phyloP scores from a whole-genome alignment of 805 yeast genomes.

The Candida pini region DNA sequence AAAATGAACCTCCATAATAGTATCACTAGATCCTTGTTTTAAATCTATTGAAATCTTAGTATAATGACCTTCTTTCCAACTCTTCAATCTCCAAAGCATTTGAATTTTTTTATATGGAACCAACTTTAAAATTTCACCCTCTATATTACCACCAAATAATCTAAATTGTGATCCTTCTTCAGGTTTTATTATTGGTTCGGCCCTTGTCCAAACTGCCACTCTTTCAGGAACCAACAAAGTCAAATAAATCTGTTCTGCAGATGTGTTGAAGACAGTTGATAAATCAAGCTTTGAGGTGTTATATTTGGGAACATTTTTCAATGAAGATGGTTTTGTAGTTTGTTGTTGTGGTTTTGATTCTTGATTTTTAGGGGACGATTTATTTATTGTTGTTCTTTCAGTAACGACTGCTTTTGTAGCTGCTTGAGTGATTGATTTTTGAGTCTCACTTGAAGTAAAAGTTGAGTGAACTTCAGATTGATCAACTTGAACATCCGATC shows the following conservation, averaged over 20 bases:
- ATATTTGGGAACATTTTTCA: conserved; percentile 48
- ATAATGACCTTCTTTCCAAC: conserved; percentile 83
- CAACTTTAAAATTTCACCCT: conserved; percentile 61
- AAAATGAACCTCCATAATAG: conserved; percentile 72
- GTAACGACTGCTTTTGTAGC: conserved; percentile 21
- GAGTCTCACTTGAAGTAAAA: conserved; percentile 34
- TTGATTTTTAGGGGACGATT: no score
- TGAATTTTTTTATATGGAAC: conserved; percentile 54
- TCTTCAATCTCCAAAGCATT: conserved; percentile 80
- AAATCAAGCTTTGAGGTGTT: conserved; percentile 77
- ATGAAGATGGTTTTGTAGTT: not conserved
- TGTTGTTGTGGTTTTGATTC: conserved; percentile 2
- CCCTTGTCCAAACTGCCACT: conserved; percentile 88
- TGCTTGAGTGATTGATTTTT: conserved; percentile 30
- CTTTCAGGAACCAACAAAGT: conserved; percentile 74
- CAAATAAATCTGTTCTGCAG: conserved; percentile 77
- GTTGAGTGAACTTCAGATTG: conserved; percentile 56
- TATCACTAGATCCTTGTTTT: conserved; percentile 78
- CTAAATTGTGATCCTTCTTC: conserved; percentile 57
- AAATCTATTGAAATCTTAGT: conserved; percentile 64
- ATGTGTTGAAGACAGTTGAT: conserved; percentile 76
- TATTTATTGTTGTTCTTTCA: conserved; percentile 25
- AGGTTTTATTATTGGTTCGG: conserved; percentile 56
- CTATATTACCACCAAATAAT: conserved; percentile 83
- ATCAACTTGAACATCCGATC: conserved; percentile 82